Evolutionary conservation across 2,329 filamentous ascomycete genomes (phyloP).

Genomic region (Botrytis aclada): DNA sequence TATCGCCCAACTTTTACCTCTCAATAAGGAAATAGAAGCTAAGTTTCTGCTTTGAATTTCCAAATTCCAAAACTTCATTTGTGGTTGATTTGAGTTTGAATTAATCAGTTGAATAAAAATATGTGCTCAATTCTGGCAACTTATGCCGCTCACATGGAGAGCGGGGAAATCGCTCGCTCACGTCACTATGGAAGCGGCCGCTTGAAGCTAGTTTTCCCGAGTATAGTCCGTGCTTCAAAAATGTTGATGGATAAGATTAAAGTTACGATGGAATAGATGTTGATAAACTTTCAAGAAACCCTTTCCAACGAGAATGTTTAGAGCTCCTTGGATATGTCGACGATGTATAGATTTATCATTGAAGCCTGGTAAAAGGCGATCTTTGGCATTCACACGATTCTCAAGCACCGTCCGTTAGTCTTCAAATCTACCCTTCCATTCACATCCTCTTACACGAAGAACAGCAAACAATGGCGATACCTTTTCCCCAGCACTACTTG

Average conservation of each 20-base stretch:
- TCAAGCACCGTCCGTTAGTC: constrained; percentile 45
- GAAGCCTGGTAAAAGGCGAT: constrained; percentile 29
- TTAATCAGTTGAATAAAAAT: too few species aligned
- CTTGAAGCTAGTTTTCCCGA: background rate
- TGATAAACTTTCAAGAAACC: constrained; percentile 15
- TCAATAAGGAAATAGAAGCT: background rate
- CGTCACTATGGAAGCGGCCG: background rate
- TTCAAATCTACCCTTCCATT: constrained; percentile 17
- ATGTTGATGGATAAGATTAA: constrained; percentile 3
- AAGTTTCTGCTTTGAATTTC: background rate
- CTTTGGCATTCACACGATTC: constrained; percentile 38
- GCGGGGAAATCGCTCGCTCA: background rate
- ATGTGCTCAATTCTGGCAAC: too few species aligned
- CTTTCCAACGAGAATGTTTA: constrained; percentile 34
- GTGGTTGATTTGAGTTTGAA: too few species aligned
- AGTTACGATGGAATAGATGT: constrained; percentile 9
- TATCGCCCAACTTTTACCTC: background rate
- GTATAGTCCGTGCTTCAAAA: constrained; percentile 4
- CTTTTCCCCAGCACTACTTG: constrained; percentile 53
- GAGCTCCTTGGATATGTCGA: constrained; percentile 52
- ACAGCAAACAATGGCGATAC: constrained; percentile 34
- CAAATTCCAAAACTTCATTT: background rate
- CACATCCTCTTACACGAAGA: constrained; percentile 23
- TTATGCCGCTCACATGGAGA: background rate
- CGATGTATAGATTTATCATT: constrained; percentile 43